Evolutionary conservation across 1,139 yeast species (phyloP).

Genomic region (Yamadazyma sp.): DNA sequence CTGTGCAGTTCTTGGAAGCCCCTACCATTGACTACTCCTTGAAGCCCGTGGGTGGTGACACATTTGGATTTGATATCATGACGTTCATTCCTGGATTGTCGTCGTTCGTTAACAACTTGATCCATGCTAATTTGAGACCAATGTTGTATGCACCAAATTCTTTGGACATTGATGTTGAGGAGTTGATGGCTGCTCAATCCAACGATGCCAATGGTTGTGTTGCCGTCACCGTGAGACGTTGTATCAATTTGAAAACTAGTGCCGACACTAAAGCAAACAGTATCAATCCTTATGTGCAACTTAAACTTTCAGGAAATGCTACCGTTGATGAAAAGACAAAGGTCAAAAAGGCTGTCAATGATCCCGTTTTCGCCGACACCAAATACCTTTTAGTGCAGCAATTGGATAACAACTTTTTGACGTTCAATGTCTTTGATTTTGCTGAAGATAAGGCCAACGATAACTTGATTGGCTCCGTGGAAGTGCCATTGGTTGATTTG

Average conservation of each 20-base stretch:
- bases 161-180: constrained; percentile 71
- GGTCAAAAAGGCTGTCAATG: constrained; percentile 52
- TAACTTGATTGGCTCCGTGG: constrained; percentile 54
- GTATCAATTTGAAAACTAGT: constrained; percentile 46
- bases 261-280: constrained; percentile 40
- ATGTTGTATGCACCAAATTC: constrained; percentile 83
- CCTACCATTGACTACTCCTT: constrained; percentile 75
- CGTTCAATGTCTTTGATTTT: constrained; percentile 54
- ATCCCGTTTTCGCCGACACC: constrained; percentile 68
- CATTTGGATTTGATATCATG: constrained; percentile 80
- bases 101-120: constrained; percentile 66
- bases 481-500: constrained; percentile 56
- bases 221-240: constrained; percentile 60
- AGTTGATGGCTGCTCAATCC: constrained; percentile 58
- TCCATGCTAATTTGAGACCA: constrained; percentile 71
- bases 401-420: constrained; percentile 56
- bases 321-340: constrained; percentile 51
- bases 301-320: constrained; percentile 46
- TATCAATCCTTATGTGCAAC: constrained; percentile 60
- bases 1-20: constrained; percentile 71
- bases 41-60: constrained; percentile 88
- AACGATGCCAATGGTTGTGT: constrained; percentile 70
- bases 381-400: constrained; percentile 57
- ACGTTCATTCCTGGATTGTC: constrained; percentile 78
- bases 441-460: constrained; percentile 52